A percentile compares a stretch with the other conserved stretches of the same genome.
Conservation (phyloP, 75 land plant species). For the Cupressus sempervirens region DNA sequence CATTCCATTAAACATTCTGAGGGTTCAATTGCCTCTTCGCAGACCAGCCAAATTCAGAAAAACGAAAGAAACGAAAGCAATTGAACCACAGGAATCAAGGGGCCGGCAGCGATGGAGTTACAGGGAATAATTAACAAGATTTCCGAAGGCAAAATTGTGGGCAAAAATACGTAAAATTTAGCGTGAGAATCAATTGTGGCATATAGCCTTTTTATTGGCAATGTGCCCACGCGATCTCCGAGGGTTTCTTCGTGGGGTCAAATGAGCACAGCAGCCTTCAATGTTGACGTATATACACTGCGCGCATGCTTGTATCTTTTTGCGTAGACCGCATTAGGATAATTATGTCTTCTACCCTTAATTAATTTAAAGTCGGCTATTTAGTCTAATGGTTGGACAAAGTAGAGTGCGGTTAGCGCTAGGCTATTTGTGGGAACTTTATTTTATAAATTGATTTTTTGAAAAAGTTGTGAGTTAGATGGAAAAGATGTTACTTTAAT, state of each 20-base stretch:
- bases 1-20: slow-evolving; percentile 33
- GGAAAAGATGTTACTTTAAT: too few relatives aligned
- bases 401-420: too few relatives aligned
- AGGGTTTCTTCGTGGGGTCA: not conserved
- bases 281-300: not conserved
- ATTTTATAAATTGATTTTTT: too few relatives aligned
- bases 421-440: too few relatives aligned
- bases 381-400: too few relatives aligned
- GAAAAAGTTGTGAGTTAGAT: too few relatives aligned
- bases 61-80: not conserved
- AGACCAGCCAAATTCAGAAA: not conserved
- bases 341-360: too few relatives aligned
- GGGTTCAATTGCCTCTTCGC: not conserved
- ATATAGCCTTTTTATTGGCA: not conserved
- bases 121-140: not conserved
- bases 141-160: not conserved
- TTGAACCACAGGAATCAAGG: not conserved
- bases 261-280: not conserved
- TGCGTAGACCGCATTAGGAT: not conserved
- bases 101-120: not conserved
- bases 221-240: not conserved
- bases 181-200: not conserved
- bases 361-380: too few relatives aligned
- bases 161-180: not conserved
- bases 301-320: not conserved